Evolutionary conservation across 441 rosid species (phyloP).

Genomic region (Populus hybrid): DNA sequence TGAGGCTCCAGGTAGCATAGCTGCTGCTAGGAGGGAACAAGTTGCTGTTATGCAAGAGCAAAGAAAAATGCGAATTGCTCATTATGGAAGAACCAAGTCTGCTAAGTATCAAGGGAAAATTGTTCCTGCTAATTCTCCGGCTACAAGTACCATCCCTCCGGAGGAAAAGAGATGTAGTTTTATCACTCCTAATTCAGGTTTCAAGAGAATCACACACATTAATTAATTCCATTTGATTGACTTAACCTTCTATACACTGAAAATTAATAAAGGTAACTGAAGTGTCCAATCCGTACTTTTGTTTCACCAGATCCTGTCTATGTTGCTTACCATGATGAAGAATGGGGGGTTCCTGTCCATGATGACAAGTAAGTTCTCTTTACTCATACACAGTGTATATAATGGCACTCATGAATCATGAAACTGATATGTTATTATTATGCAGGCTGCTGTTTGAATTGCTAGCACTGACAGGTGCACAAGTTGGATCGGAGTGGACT

Average conservation of each 20-base stretch:
- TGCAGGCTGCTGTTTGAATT: constrained; percentile 61
- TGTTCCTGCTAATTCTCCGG: constrained; percentile 16
- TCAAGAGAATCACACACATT: not conserved
- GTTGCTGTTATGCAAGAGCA: constrained; percentile 51
- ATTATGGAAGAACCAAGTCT: constrained; percentile 61
- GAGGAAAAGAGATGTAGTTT: constrained; percentile 62
- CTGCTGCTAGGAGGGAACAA: constrained; percentile 66
- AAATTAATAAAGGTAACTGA: not conserved
- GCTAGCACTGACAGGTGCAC: constrained; percentile 62
- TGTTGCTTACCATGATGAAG: constrained; percentile 64
- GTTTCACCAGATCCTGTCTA: constrained; percentile 52
- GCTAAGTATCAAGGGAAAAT: constrained; percentile 24
- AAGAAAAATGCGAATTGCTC: constrained; percentile 51
- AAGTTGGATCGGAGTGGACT: constrained; percentile 79
- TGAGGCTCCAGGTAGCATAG: constrained; percentile 60
- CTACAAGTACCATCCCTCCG: not conserved
- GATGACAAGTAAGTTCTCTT: constrained; percentile 48
- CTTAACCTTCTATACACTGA: not conserved
- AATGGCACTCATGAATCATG: not conserved
- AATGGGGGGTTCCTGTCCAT: constrained; percentile 76
- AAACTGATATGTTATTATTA: not conserved
- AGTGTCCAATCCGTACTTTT: not conserved
- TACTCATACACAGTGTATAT: not conserved
- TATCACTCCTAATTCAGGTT: constrained; percentile 65
- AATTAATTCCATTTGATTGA: not conserved